These are phyloP conservation scores for Arthroderma sp. DNA, from an alignment of 2,329 filamentous ascomycete species.

Conservation along the genomic window DNA sequence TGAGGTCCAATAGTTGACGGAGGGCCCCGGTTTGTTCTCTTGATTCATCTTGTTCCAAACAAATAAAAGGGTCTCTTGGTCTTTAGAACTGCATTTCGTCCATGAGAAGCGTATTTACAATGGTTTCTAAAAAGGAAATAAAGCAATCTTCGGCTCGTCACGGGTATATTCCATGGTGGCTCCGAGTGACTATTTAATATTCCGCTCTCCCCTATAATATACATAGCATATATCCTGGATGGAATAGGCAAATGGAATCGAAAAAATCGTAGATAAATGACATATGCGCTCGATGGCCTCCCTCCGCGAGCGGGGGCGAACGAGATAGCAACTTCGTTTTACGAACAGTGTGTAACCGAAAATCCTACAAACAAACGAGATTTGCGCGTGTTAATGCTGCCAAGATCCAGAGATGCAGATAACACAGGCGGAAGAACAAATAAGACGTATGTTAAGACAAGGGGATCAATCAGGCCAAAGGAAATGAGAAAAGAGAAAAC, in stretches of 20 bases:
- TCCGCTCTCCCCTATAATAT: neutral
- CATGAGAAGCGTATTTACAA: neutral
- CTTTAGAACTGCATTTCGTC: neutral
- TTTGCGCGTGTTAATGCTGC: neutral
- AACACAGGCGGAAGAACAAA: neutral
- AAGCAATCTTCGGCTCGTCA: neutral
- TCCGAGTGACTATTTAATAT: neutral
- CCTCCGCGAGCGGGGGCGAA: neutral
- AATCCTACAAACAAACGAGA: neutral
- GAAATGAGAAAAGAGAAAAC: slow-evolving; percentile 4
- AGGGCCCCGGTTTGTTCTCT: neutral
- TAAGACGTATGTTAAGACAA: neutral
- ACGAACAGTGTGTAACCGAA: slow-evolving; percentile 2
- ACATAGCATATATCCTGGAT: no score
- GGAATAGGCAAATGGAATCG: neutral
- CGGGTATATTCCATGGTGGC: neutral
- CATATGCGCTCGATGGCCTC: no score
- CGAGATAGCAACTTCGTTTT: neutral
- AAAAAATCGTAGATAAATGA: neutral
- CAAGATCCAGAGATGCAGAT: neutral
- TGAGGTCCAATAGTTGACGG: slow-evolving; percentile 58
- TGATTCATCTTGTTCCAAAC: neutral
- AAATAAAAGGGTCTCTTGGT: neutral
- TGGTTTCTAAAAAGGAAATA: neutral
- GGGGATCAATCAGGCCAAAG: neutral